Percentiles rank a stretch among this genome's conserved stretches.
Conservation (phyloP, 2,329 filamentous ascomycete species). For the Leptoxyphium fumago region DNA sequence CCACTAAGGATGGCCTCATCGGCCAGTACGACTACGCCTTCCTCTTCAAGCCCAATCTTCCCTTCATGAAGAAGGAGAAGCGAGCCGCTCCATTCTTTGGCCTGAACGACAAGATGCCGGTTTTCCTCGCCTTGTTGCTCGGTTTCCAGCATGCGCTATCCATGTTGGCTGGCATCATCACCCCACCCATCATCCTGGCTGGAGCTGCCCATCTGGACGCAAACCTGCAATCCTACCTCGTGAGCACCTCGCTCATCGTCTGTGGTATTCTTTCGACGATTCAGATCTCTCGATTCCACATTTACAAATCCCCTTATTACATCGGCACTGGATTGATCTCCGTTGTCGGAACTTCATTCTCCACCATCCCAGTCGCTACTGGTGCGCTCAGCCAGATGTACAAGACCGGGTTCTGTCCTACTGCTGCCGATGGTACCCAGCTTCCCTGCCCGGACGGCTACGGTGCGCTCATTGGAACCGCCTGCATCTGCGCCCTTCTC, state of each 20-base stretch:
- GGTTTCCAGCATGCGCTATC: slow-evolving; percentile 68
- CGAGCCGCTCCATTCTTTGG: slow-evolving; percentile 66
- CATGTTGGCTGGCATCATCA: slow-evolving; percentile 56
- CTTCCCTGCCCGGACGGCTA: slow-evolving; percentile 65
- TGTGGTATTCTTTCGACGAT: slow-evolving; percentile 60
- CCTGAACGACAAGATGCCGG: slow-evolving; percentile 64
- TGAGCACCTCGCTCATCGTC: slow-evolving; percentile 65
- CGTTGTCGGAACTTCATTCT: slow-evolving; percentile 65
- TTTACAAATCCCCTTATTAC: slow-evolving; percentile 57
- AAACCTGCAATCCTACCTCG: slow-evolving; percentile 57
- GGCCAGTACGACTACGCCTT: slow-evolving; percentile 84
- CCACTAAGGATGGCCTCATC: slow-evolving; percentile 51
- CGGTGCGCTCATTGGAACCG: slow-evolving; percentile 58
- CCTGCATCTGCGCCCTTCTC: slow-evolving; percentile 34
- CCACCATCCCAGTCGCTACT: slow-evolving; percentile 58
- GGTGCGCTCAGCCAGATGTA: slow-evolving; percentile 69
- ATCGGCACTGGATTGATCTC: slow-evolving; percentile 68
- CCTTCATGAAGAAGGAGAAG: slow-evolving; percentile 55
- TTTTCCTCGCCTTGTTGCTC: slow-evolving; percentile 57
- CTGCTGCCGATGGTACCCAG: slow-evolving; percentile 44
- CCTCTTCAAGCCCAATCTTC: slow-evolving; percentile 67
- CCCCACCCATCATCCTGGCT: slow-evolving; percentile 60
- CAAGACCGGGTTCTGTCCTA: slow-evolving; percentile 51
- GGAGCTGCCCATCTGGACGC: slow-evolving; percentile 49
- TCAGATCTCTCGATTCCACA: slow-evolving; percentile 64